Conservation (phyloP, 208 protist genomes). For the Tetramitus jugosus region DNA sequence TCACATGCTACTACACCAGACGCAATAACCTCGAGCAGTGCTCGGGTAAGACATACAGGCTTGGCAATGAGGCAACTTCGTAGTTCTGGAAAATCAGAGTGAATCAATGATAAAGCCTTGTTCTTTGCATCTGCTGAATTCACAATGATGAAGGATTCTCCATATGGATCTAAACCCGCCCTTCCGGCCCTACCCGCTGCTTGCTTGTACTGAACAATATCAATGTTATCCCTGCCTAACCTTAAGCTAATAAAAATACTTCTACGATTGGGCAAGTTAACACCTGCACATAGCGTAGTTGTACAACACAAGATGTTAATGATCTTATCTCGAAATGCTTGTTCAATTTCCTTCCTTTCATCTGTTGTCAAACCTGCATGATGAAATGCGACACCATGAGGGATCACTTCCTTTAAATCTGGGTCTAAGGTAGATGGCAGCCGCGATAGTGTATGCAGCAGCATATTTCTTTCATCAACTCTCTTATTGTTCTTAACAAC, state of each 20-base stretch:
- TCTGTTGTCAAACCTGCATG: slow-evolving; percentile 41
- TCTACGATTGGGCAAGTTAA: slow-evolving; percentile 45
- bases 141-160: slow-evolving; percentile 67
- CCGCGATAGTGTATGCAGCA: neutral
- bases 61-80: neutral
- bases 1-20: no score
- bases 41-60: neutral
- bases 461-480: neutral
- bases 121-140: no score
- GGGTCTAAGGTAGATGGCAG: slow-evolving; percentile 15
- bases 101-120: no score
- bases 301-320: slow-evolving; percentile 45
- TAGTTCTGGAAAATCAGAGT: neutral
- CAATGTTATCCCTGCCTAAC: slow-evolving; percentile 34
- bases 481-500: neutral
- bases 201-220: slow-evolving; percentile 64
- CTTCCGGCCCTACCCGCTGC: slow-evolving; percentile 70
- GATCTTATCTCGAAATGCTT: slow-evolving; percentile 27
- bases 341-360: slow-evolving; percentile 36
- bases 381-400: slow-evolving; percentile 42
- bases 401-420: slow-evolving; percentile 22
- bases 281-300: slow-evolving; percentile 39
- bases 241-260: slow-evolving; percentile 34
- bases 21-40: neutral
- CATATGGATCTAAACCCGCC: slow-evolving; percentile 59